Percentiles rank a stretch among this genome's conserved stretches.
Conservation (phyloP, 768 basidiomycete genomes). For the Dacryopinax spathularia region DNA sequence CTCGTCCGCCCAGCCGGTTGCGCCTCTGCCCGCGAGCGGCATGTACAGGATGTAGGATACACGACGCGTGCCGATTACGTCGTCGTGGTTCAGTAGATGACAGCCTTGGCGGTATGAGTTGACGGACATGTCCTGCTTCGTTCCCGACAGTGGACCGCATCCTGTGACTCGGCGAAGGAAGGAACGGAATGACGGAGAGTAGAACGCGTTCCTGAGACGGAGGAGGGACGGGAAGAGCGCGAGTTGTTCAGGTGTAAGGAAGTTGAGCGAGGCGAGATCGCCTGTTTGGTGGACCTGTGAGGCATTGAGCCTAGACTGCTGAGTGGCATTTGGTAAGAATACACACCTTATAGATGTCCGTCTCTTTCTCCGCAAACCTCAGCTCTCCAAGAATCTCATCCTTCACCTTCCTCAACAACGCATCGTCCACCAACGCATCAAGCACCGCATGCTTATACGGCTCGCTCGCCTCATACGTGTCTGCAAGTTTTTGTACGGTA, state of each 20-base stretch:
- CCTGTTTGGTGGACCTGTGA: slow-evolving; percentile 88
- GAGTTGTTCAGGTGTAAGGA: slow-evolving; percentile 62
- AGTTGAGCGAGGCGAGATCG: slow-evolving; percentile 85
- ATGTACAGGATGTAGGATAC: slow-evolving; percentile 97
- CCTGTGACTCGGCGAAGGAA: slow-evolving; percentile 80
- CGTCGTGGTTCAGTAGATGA: slow-evolving; percentile 95
- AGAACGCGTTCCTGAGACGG: slow-evolving; percentile 77
- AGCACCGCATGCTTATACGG: slow-evolving; percentile 79
- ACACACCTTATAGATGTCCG: slow-evolving; percentile 89
- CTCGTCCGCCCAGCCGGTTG: slow-evolving; percentile 60
- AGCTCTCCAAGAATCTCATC: slow-evolving; percentile 70
- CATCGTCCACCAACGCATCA: slow-evolving; percentile 69
- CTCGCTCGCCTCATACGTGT: slow-evolving; percentile 39
- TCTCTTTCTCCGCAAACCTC: slow-evolving; percentile 85
- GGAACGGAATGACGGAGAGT: slow-evolving; percentile 64
- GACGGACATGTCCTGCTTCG: slow-evolving; percentile 89
- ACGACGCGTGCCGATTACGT: slow-evolving; percentile 85
- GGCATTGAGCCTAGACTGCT: not conserved
- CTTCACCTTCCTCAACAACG: slow-evolving; percentile 63
- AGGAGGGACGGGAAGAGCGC: slow-evolving; percentile 67
- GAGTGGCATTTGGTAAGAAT: slow-evolving; percentile 5
- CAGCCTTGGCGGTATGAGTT: slow-evolving; percentile 83
- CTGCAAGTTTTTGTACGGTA: slow-evolving; percentile 41
- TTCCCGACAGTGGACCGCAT: slow-evolving; percentile 80
- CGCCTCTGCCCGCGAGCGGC: slow-evolving; percentile 50